phyloP scores from a whole-genome alignment of 495 filamentous ascomycete genomes.

The Hypoxylon cercidicola region DNA sequence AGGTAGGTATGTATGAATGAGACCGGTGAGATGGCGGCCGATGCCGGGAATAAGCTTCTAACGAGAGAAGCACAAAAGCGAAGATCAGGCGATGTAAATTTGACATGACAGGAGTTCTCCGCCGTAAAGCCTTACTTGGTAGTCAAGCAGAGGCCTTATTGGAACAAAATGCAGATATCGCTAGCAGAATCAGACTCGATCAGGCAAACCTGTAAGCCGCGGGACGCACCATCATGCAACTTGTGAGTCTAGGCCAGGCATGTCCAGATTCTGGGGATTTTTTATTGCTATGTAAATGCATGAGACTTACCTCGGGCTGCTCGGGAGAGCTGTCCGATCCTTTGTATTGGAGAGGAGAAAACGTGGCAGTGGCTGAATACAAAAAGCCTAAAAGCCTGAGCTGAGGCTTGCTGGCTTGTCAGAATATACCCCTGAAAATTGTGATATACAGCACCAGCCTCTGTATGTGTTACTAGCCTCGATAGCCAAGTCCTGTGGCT shows the following conservation, averaged over 20 bases:
- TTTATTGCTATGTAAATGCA: slow-evolving; percentile 7
- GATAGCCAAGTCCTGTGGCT: not conserved
- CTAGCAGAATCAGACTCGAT: slow-evolving; percentile 24
- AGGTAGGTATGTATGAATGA: slow-evolving; percentile 1
- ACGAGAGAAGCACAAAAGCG: slow-evolving; percentile 9
- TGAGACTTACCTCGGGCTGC: not conserved
- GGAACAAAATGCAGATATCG: slow-evolving; percentile 16
- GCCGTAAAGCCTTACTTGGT: slow-evolving; percentile 10
- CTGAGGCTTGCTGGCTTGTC: not conserved
- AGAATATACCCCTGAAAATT: no score
- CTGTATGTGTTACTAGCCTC: no score
- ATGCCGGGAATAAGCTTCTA: slow-evolving; percentile 33
- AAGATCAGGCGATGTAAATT: slow-evolving; percentile 28
- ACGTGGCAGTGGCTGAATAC: slow-evolving; percentile 1
- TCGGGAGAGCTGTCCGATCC: not conserved
- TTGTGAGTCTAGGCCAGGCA: slow-evolving; percentile 27
- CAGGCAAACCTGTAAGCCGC: slow-evolving; percentile 21
- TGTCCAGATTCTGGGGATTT: slow-evolving; percentile 17
- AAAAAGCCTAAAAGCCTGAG: no score
- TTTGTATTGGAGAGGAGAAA: not conserved
- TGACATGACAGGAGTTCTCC: slow-evolving; percentile 29
- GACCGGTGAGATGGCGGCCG: slow-evolving; percentile 28
- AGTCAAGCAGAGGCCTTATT: slow-evolving; percentile 16
- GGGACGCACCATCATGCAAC: slow-evolving; percentile 33
- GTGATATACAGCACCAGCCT: no score